A percentile compares a stretch with the other conserved stretches of the same genome.
phyloP scores from a whole-genome alignment of 768 basidiomycete genomes.

The Panaeolus papilionaceus region DNA sequence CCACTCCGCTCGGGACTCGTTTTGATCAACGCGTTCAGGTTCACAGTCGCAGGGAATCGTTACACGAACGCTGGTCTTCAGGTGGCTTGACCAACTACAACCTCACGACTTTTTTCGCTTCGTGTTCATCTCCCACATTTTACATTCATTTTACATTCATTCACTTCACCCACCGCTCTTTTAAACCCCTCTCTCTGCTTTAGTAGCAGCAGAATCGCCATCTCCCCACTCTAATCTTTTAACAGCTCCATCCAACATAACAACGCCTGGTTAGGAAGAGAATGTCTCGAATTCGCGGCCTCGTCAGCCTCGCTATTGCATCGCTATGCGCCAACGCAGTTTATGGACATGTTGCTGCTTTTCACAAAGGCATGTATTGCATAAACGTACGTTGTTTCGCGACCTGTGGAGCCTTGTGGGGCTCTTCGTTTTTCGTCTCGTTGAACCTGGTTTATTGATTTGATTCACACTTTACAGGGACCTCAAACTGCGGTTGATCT shows the following conservation, averaged over 20 bases:
- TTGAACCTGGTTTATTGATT: neutral
- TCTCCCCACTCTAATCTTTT: neutral
- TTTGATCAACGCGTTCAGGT: constrained; percentile 7
- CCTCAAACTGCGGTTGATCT: constrained; percentile 30
- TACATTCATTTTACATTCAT: constrained; percentile 5
- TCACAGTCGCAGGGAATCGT: constrained; percentile 5
- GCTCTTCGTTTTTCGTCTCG: neutral
- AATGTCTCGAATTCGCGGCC: neutral
- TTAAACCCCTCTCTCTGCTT: neutral
- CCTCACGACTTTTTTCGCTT: neutral
- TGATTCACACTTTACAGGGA: neutral
- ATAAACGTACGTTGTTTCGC: neutral
- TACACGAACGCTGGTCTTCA: neutral
- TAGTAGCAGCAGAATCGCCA: neutral
- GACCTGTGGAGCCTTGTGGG: neutral
- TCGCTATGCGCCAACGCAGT: neutral
- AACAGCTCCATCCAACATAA: neutral
- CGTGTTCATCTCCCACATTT: neutral
- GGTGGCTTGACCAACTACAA: neutral
- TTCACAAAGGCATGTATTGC: constrained; percentile 7
- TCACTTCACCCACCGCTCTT: neutral
- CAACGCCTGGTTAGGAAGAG: neutral
- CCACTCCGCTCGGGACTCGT: constrained; percentile 3
- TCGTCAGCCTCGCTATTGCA: neutral
- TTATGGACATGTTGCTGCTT: constrained; percentile 3